These are phyloP conservation scores for Paecilomyces dactylethromorphus DNA, from an alignment of 2,329 filamentous ascomycete genomes.

Conservation along the genomic window DNA sequence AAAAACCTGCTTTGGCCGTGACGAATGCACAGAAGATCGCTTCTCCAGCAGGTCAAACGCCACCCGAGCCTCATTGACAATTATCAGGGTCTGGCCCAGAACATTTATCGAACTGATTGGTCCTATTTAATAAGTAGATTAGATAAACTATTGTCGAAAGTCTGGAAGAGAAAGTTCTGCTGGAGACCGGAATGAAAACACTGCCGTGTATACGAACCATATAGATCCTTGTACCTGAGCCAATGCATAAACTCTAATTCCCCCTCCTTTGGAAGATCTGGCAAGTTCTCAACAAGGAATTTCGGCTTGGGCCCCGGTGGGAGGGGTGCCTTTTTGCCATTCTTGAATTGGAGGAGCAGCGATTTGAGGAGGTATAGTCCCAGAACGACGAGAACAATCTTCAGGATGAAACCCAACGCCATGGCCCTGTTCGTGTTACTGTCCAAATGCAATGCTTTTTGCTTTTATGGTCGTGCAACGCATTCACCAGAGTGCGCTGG, in stretches of 20 bases:
- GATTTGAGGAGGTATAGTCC: not conserved
- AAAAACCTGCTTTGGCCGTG: slow-evolving; percentile 24
- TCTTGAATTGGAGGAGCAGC: not conserved
- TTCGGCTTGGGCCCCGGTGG: slow-evolving; percentile 1
- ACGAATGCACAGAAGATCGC: slow-evolving; percentile 22
- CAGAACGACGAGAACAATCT: not conserved
- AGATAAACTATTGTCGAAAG: not conserved
- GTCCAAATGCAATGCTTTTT: not conserved
- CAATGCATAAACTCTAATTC: slow-evolving; percentile 8
- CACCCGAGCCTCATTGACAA: slow-evolving; percentile 25
- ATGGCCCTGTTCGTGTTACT: not conserved
- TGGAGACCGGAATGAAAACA: not conserved
- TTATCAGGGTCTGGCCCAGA: slow-evolving; percentile 30
- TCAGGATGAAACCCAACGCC: not conserved
- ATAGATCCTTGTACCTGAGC: slow-evolving; percentile 2
- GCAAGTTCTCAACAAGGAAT: slow-evolving; percentile 1
- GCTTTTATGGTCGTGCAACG: not conserved
- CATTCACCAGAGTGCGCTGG: not conserved
- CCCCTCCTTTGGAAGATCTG: slow-evolving; percentile 7
- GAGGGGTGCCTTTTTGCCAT: slow-evolving; percentile 1
- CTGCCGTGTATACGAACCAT: slow-evolving; percentile 1
- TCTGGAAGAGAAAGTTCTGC: not conserved
- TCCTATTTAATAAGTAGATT: slow-evolving; percentile 10
- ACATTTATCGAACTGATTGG: slow-evolving; percentile 33
- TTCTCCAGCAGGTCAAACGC: slow-evolving; percentile 31